These are phyloP conservation scores for Lithohypha guttulata DNA, from an alignment of 2,329 filamentous ascomycete genomes.

Conservation along the genomic window DNA sequence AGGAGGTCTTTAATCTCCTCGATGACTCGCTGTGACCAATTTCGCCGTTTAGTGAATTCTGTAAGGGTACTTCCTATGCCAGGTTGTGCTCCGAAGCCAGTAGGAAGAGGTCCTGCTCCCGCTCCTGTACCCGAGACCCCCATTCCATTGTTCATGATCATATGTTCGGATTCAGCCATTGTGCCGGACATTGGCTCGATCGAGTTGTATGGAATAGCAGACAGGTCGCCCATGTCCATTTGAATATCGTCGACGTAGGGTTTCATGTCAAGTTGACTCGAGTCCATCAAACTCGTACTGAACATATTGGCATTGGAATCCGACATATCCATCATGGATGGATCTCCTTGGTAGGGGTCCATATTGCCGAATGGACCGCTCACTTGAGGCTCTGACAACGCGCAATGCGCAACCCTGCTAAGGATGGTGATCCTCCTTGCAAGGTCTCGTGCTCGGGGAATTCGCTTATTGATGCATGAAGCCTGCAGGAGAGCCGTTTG, in stretches of 20 bases:
- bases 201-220: conserved; percentile 7
- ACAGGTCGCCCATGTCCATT: conserved; percentile 25
- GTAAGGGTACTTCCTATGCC: conserved; percentile 43
- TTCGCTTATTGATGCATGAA: too few relatives aligned
- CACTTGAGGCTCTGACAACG: too few relatives aligned
- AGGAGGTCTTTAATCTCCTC: conserved; percentile 84
- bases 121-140: conserved; percentile 31
- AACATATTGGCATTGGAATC: conserved; percentile 17
- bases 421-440: too few relatives aligned
- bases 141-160: conserved; percentile 14
- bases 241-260: conserved; percentile 40
- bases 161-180: conserved; percentile 19
- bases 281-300: conserved; percentile 27
- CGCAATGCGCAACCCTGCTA: too few relatives aligned
- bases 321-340: conserved; percentile 16
- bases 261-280: conserved; percentile 31
- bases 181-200: conserved; percentile 7
- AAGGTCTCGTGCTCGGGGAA: too few relatives aligned
- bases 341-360: conserved; percentile 3
- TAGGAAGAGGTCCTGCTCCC: conserved; percentile 46
- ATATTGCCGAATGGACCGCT: too few relatives aligned
- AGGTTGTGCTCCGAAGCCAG: conserved; percentile 39
- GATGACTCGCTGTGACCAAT: conserved; percentile 82
- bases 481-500: too few relatives aligned
- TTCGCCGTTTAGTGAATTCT: conserved; percentile 54